A percentile compares a stretch with the other conserved stretches of the same genome.
These are phyloP conservation scores for Cyphellophora attinorum DNA, from an alignment of 2,329 filamentous ascomycete genomes.

Conservation along the genomic window DNA sequence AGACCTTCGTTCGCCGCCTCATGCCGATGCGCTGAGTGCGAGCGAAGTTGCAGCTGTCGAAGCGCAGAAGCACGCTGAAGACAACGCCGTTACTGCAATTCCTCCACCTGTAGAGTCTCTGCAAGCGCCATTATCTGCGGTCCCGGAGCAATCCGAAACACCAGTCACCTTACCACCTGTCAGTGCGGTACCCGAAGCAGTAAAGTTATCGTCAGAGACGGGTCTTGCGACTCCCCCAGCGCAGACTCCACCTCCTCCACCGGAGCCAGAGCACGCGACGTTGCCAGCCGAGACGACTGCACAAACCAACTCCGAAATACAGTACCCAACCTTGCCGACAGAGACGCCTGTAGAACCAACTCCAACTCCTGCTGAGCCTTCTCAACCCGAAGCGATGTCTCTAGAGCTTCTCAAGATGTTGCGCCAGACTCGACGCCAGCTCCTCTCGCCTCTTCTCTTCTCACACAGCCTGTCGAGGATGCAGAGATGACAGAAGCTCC, in stretches of 20 bases:
- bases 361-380: not conserved
- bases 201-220: slow-evolving; percentile 8
- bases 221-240: slow-evolving; percentile 14
- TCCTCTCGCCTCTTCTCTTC: slow-evolving; percentile 14
- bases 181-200: not conserved
- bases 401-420: slow-evolving; percentile 13
- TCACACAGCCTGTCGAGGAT: slow-evolving; percentile 24
- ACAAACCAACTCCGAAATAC: too few species aligned
- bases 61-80: slow-evolving; percentile 18
- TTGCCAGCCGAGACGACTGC: slow-evolving; percentile 5
- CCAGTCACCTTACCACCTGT: not conserved
- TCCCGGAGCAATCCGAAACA: not conserved
- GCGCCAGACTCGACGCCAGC: slow-evolving; percentile 12
- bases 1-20: slow-evolving; percentile 19
- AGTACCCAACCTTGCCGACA: not conserved
- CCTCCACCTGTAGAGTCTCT: not conserved
- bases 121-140: not conserved
- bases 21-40: slow-evolving; percentile 14
- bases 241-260: slow-evolving; percentile 18
- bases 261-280: slow-evolving; percentile 23
- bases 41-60: slow-evolving; percentile 16
- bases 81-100: slow-evolving; percentile 13
- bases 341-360: not conserved
- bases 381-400: slow-evolving; percentile 10
- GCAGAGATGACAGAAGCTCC: slow-evolving; percentile 48